Evolutionary conservation across 164 flowering plant genomes (phyloP), one percentile per base, ranked within the genome.

Genomic region (Annona cherimola): DNA sequence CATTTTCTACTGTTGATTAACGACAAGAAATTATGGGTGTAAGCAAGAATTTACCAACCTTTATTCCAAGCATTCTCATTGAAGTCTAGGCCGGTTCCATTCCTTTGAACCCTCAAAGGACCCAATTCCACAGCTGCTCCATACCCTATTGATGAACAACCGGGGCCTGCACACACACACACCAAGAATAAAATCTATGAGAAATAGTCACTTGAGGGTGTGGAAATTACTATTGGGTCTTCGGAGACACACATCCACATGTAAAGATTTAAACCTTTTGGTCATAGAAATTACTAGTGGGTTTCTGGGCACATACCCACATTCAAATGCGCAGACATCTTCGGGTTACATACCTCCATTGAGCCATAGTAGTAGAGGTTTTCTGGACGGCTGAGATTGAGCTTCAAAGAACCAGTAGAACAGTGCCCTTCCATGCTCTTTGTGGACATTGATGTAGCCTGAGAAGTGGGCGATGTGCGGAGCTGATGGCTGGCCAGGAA

Each of bases 371-470:
- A 90, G 81, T 20, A 90, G 88, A 60, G 96, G 96, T 46, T 78
- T 87, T 1, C 79, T 68, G 9, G 83, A 73, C 1, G 92, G 86
- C 2, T 83, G 66, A 61, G 86, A 66, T 46, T 76, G 87, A 72
- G 92, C 90, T 77, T 90, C 89, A 80, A 87, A 85, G 77, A 90
- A 87, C 92, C 92, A 90, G 77, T 88, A 90, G 78, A 88, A 90
- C 26, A 90, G 89, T 63, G 96, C 89, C 75, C 92, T 86, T 5
- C 90, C 92, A 81, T 84, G 84, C 45, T 77, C 80, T 74, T 82
- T 70, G 76, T 90, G 75, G 46, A 88, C 96, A 55, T 85, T 88
- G 71, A 90, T 70, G 74, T 85, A 85, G 26, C 96, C 96, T 55
- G 96, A 83, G 78, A 77, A 88, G 3, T 90, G 96, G 18, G 87